Evolutionary conservation across 2,329 filamentous ascomycete genomes (phyloP), one percentile per base, ranked within the genome.

Genomic region (Cordyceps cicadae): DNA sequence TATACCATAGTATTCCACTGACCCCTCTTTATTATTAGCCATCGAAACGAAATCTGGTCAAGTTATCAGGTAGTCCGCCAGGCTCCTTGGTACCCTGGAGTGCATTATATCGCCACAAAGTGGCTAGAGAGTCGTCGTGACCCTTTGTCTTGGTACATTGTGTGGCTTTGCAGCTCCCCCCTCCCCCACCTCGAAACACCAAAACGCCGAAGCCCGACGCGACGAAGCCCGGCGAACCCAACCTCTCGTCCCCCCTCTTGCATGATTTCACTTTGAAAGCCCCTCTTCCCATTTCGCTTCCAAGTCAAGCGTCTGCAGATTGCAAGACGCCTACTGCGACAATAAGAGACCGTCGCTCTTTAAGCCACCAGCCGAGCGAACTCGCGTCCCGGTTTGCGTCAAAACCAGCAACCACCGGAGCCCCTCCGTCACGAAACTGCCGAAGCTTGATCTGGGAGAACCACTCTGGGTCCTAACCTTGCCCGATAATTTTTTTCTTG

Each of bases 131-230:
- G 14, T n/a, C 39, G 14, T n/a, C 39, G 39, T 43, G 34, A 37
- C 34, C 34, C 24, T 24, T 24, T 37, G 29, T 17, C 12, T 15
- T 29, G 29, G 29, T 8, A 8, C 29, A 29, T 29, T 21, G 34
- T 53, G 56, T 59, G 56, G 56, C 56, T 59, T 59, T 6, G 17
- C 15, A 59, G 56, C 56, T 59, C 39, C 46, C 46, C 48, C 46
- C 14, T 32, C 39, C 37, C 52, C 53, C 56, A 53, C 56, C 56
- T 43, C 24, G 37, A 52, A 45, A 43, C 56, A 45, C 56, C 46
- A 29, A 45, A 12, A 12, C 37, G 6, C 39, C 39, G 15, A 53
- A 59, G 46, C 19, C 54, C 45, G 29, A 29, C 6, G n/a, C 45
- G 29, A 24, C 32, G 1, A 29, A 49, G 32, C 34, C n/a, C 3